Conservation (phyloP, 2,329 filamentous ascomycete genomes). For the Botrytis elliptica region DNA sequence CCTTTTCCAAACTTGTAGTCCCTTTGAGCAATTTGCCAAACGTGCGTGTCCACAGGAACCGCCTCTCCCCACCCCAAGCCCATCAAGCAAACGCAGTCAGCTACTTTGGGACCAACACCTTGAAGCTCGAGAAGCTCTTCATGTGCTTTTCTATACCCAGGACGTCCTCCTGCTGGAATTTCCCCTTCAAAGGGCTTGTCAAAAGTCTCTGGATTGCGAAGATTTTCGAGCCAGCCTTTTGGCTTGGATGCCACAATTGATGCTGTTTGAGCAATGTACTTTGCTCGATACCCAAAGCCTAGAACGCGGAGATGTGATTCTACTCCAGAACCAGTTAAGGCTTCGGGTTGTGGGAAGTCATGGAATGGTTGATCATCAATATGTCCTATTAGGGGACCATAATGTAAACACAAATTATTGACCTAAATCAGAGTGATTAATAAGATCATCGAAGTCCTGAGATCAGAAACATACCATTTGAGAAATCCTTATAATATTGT, state of each 20-base stretch:
- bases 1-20: constrained; percentile 90
- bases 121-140: constrained; percentile 74
- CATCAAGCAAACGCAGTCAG: constrained; percentile 96
- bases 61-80: constrained; percentile 93
- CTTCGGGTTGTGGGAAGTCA: constrained; percentile 78
- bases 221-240: constrained; percentile 69
- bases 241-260: constrained; percentile 67
- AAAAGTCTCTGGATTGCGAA: constrained; percentile 81
- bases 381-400: constrained; percentile 73
- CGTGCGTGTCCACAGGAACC: constrained; percentile 95
- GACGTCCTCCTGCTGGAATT: constrained; percentile 48
- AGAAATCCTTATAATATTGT: constrained; percentile 92
- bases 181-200: constrained; percentile 59
- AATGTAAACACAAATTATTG: constrained; percentile 83
- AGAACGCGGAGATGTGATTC: constrained; percentile 77
- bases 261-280: constrained; percentile 87
- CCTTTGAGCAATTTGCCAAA: constrained; percentile 96
- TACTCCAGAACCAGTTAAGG: constrained; percentile 70
- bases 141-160: constrained; percentile 74
- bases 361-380: constrained; percentile 73
- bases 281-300: constrained; percentile 92
- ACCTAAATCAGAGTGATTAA: constrained; percentile 47
- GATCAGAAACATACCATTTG: constrained; percentile 67
- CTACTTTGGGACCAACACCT: constrained; percentile 94
- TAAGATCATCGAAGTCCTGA: neutral